These are phyloP conservation scores for Leishmania braziliensis DNA, from an alignment of 208 protist species.

Conservation along the genomic window DNA sequence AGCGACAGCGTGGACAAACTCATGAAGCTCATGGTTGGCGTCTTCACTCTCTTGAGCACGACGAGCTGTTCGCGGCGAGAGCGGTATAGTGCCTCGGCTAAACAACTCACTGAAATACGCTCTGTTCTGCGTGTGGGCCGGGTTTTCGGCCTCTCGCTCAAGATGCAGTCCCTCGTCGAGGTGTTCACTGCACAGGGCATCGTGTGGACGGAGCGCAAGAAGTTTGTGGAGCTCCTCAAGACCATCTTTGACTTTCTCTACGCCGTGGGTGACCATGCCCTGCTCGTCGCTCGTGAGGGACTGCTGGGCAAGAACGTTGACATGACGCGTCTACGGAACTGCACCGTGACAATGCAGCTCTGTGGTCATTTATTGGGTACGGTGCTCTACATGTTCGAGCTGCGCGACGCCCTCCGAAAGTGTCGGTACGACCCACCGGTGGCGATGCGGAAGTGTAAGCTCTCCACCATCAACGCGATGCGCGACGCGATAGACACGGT, in stretches of 20 bases:
- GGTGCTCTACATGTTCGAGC: slow-evolving; percentile 41
- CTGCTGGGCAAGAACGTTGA: slow-evolving; percentile 10
- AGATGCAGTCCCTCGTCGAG: slow-evolving; percentile 35
- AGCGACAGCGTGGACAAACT: slow-evolving; percentile 66
- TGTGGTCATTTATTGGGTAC: slow-evolving; percentile 45
- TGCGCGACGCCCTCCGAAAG: slow-evolving; percentile 38
- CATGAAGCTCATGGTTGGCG: slow-evolving; percentile 44
- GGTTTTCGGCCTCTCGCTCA: slow-evolving; percentile 38
- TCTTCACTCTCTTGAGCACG: slow-evolving; percentile 31
- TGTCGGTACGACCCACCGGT: slow-evolving; percentile 46
- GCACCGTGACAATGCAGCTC: slow-evolving; percentile 1
- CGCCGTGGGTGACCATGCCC: slow-evolving; percentile 48
- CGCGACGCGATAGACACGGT: slow-evolving; percentile 45
- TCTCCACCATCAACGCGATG: slow-evolving; percentile 23
- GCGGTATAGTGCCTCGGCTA: neutral
- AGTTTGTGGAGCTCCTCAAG: slow-evolving; percentile 59
- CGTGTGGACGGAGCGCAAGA: slow-evolving; percentile 41
- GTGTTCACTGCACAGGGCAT: slow-evolving; percentile 47
- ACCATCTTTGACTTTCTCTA: slow-evolving; percentile 41
- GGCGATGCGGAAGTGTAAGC: slow-evolving; percentile 32
- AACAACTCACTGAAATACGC: slow-evolving; percentile 33
- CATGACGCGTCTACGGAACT: neutral
- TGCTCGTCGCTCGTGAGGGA: slow-evolving; percentile 33
- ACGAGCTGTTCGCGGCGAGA: neutral
- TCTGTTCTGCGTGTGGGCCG: slow-evolving; percentile 61